Evolutionary conservation across 129 eudicot species (phyloP).

Genomic region (Mikania micrantha): DNA sequence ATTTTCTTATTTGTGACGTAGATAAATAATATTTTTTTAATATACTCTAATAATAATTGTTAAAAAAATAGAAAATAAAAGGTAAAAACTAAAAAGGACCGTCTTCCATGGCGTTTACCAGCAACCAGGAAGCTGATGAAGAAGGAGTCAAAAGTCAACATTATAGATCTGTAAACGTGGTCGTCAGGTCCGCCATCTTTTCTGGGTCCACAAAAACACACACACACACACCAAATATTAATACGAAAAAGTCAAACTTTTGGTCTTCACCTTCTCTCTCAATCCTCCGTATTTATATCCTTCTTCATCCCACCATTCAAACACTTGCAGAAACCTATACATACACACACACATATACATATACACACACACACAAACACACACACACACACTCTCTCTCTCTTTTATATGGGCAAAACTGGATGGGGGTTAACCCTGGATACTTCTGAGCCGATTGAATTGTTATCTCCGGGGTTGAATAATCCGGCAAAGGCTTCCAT

Average conservation of each 20-base stretch:
- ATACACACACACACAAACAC: neutral
- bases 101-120: conserved; percentile 31
- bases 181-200: conserved; percentile 31
- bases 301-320: conserved; percentile 19
- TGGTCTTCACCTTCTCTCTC: conserved; percentile 23
- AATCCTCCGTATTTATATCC: conserved; percentile 12
- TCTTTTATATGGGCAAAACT: conserved; percentile 26
- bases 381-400: neutral
- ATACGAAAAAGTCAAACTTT: conserved; percentile 34
- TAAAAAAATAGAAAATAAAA: neutral
- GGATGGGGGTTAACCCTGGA: conserved; percentile 29
- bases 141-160: conserved; percentile 43
- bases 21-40: too few species aligned
- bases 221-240: conserved; percentile 10
- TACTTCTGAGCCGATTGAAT: conserved; percentile 24
- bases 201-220: conserved; percentile 6
- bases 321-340: conserved; percentile 22
- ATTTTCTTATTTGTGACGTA: too few species aligned
- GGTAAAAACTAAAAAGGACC: neutral
- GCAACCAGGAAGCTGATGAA: conserved; percentile 29
- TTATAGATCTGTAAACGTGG: conserved; percentile 40
- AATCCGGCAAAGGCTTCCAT: conserved; percentile 11
- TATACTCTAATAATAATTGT: neutral
- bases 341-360: neutral
- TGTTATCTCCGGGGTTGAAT: conserved; percentile 16